Evolutionary conservation across 2,329 filamentous ascomycete genomes (phyloP), one percentile per base, ranked within the genome.

Genomic region (Huntiella abstrusa): DNA sequence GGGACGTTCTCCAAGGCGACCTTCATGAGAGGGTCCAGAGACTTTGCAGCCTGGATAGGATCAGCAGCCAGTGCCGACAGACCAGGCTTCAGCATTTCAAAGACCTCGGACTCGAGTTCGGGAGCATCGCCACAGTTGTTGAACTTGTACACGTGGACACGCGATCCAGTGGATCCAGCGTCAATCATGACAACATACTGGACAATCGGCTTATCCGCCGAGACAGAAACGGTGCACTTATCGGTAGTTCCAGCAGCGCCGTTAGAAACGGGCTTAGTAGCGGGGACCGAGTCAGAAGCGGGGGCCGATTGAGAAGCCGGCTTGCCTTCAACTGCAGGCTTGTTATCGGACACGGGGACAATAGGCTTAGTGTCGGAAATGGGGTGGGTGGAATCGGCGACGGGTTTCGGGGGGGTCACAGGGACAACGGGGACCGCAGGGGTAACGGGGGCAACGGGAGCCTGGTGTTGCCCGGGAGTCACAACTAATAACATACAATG

Each of bases 121-220:
- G 91, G 91, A n/a, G 87, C 87, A 5, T 84, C 66, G 10, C 87
- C 91, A 64, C 86, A 94, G 66, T 93, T 94, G 69, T 93, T 94
- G 73, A 94, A 94, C 58, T 83, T 81, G 70, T 93, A 94, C 46
- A 94, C 83, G 67, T 98, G 92, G 59, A 98, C 95, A 55, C 91
- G 82, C 51, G 91, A 96, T 51, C 91, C 91, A 46, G 91, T 96
- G 68, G 87, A 96, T 55, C 91, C 91, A 41, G 91, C 91, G 63
- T 98, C 91, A 58, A 98, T 84, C 91, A 98, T 98, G 57, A 96
- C 74, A 51, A 91, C 92, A 66, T 96, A 98, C 60, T 98, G 91
- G 51, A 95, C 80, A 54, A 98, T 75, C 43, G 91, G 88, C 67
- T 95, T 96, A 53, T 85, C 80, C 57, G 82, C 77, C 55, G 85